Evolutionary conservation across 768 basidiomycete species (phyloP).

Genomic region (Lepiota subincarnata): DNA sequence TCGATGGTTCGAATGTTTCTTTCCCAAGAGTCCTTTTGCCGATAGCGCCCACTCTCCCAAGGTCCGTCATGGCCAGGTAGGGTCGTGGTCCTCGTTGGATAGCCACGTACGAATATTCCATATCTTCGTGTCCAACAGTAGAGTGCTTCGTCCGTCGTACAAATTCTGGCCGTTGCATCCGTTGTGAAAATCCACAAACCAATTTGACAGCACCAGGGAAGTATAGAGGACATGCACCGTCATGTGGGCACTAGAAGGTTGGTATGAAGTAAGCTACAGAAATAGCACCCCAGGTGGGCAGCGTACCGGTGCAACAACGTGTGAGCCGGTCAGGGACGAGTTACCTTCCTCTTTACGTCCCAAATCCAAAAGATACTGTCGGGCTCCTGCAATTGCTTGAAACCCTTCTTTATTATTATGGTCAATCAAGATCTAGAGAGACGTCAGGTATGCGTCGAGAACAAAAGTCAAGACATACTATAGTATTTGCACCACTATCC

Average conservation of each 20-base stretch:
- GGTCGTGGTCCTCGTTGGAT: slow-evolving; percentile 79
- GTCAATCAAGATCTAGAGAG: slow-evolving; percentile 75
- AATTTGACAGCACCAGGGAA: slow-evolving; percentile 47
- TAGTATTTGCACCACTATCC: slow-evolving; percentile 83
- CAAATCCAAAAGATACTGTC: slow-evolving; percentile 64
- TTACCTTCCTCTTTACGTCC: slow-evolving; percentile 48
- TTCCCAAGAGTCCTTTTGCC: slow-evolving; percentile 42
- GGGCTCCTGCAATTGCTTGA: slow-evolving; percentile 69
- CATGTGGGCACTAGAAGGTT: slow-evolving; percentile 78
- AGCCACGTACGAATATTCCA: slow-evolving; percentile 87
- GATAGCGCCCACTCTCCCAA: slow-evolving; percentile 52
- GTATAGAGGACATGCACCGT: slow-evolving; percentile 75
- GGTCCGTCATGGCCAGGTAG: slow-evolving; percentile 24
- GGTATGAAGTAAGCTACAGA: background rate
- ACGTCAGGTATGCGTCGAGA: background rate
- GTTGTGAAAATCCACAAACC: slow-evolving; percentile 82
- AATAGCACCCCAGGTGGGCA: background rate
- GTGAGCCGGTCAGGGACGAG: slow-evolving; percentile 49
- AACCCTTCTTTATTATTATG: slow-evolving; percentile 76
- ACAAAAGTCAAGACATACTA: slow-evolving; percentile 40
- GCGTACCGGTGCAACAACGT: slow-evolving; percentile 86
- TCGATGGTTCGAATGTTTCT: slow-evolving; percentile 21
- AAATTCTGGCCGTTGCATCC: slow-evolving; percentile 82
- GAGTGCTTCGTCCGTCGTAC: slow-evolving; percentile 87
- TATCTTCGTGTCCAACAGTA: slow-evolving; percentile 78